These are phyloP conservation scores for Herpotrichia juniperi DNA, from an alignment of 2,329 filamentous ascomycete genomes.

Conservation along the genomic window DNA sequence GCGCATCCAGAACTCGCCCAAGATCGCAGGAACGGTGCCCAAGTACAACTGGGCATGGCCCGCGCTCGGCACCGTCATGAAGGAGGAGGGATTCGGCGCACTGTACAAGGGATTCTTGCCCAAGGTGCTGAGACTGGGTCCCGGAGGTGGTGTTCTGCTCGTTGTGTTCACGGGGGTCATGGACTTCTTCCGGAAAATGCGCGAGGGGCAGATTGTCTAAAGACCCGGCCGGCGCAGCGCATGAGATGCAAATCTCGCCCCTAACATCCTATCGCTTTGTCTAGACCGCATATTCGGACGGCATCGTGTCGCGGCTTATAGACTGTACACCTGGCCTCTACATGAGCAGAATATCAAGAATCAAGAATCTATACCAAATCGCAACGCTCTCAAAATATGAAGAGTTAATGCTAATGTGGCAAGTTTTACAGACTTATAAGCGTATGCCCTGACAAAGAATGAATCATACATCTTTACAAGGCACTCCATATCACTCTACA, in stretches of 20 bases:
- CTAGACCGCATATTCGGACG: background rate
- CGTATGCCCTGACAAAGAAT: no score
- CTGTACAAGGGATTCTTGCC: conserved; percentile 98
- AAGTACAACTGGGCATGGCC: conserved; percentile 99
- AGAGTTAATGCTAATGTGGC: no score
- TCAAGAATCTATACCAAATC: background rate
- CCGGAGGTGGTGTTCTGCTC: conserved; percentile 75
- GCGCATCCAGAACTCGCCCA: conserved; percentile 92
- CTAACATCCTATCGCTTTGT: background rate
- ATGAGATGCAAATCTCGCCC: background rate
- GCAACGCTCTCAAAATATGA: no score
- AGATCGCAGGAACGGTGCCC: conserved; percentile 76
- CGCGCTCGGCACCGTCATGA: conserved; percentile 81
- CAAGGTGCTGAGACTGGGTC: conserved; percentile 83
- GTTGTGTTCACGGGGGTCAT: conserved; percentile 88
- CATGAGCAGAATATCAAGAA: background rate
- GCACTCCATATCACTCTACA: no score
- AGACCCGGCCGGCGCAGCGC: background rate
- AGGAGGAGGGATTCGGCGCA: conserved; percentile 89
- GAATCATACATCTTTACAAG: no score
- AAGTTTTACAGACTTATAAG: no score
- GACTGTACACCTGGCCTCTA: conserved; percentile 2
- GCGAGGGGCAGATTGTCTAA: conserved; percentile 43
- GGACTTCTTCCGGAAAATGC: conserved; percentile 86
- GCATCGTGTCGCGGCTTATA: background rate